Percentiles rank a stretch among this genome's conserved stretches.
Conservation (phyloP, 495 filamentous ascomycete species). For the Xylaria telfairii region DNA sequence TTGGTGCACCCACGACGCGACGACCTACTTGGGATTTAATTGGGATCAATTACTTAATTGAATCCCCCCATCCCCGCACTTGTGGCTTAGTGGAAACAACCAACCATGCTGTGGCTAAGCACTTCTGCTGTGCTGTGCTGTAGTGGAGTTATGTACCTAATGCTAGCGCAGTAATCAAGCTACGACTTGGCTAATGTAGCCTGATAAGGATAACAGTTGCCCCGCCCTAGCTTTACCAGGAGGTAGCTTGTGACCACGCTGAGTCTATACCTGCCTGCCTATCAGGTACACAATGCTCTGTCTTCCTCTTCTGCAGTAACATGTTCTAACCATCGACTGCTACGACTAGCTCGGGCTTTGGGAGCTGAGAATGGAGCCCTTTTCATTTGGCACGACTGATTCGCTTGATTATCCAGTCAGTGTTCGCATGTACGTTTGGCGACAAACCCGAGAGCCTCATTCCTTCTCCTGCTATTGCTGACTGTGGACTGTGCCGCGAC, state of each 20-base stretch:
- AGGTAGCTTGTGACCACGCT: neutral
- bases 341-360: neutral
- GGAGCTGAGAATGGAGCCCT: constrained; percentile 76
- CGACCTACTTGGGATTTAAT: constrained; percentile 1
- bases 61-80: neutral
- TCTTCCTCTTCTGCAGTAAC: neutral
- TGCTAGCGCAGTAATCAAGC: neutral
- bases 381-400: constrained; percentile 89
- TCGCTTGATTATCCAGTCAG: constrained; percentile 77
- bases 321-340: constrained; percentile 4
- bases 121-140: too few species aligned
- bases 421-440: constrained; percentile 75
- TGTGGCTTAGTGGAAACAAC: neutral
- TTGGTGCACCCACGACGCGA: constrained; percentile 31
- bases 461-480: neutral
- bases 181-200: constrained; percentile 9
- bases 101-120: constrained; percentile 2
- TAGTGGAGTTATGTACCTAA: neutral
- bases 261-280: neutral
- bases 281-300: too few species aligned
- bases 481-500: neutral
- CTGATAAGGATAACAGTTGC: neutral
- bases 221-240: constrained; percentile 2
- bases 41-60: constrained; percentile 3
- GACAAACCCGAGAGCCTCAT: neutral